Evolutionary conservation across 2,329 filamentous ascomycete species (phyloP).

Genomic region (Diaporthe amygdali): DNA sequence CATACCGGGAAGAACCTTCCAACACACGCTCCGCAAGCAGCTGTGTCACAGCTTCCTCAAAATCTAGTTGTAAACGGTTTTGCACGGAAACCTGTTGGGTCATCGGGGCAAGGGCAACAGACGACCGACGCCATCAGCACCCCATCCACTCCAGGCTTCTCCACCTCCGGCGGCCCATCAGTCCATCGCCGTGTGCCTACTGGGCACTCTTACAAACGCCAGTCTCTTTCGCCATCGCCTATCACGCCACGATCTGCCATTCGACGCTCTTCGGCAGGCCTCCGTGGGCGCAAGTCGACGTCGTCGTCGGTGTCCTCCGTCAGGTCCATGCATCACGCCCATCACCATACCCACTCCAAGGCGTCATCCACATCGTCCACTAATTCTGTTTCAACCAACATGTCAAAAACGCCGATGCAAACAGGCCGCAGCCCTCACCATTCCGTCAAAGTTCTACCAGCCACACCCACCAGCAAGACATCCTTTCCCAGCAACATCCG

Average conservation of each 20-base stretch:
- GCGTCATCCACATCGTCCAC: conserved; percentile 91
- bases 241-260: conserved; percentile 88
- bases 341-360: conserved; percentile 88
- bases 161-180: conserved; percentile 28
- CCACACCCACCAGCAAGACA: conserved; percentile 73
- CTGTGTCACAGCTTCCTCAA: conserved; percentile 52
- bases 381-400: conserved; percentile 70
- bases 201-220: conserved; percentile 65
- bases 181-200: conserved; percentile 37
- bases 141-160: conserved; percentile 36
- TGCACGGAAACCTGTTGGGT: conserved; percentile 19
- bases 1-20: conserved; percentile 64
- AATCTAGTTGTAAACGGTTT: conserved; percentile 59
- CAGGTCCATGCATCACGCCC: conserved; percentile 78
- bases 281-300: conserved; percentile 92
- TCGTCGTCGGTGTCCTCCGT: conserved; percentile 94
- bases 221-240: conserved; percentile 85
- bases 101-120: conserved; percentile 27
- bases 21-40: conserved; percentile 41
- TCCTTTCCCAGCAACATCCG: conserved; percentile 87
- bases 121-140: conserved; percentile 32
- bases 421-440: conserved; percentile 79
- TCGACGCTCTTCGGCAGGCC: conserved; percentile 79
- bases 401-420: conserved; percentile 69
- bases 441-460: conserved; percentile 93